Evolutionary conservation across 1,139 yeast genomes (phyloP), one percentile per base, ranked within the genome.

Genomic region (Martiniozyma asiatica): DNA sequence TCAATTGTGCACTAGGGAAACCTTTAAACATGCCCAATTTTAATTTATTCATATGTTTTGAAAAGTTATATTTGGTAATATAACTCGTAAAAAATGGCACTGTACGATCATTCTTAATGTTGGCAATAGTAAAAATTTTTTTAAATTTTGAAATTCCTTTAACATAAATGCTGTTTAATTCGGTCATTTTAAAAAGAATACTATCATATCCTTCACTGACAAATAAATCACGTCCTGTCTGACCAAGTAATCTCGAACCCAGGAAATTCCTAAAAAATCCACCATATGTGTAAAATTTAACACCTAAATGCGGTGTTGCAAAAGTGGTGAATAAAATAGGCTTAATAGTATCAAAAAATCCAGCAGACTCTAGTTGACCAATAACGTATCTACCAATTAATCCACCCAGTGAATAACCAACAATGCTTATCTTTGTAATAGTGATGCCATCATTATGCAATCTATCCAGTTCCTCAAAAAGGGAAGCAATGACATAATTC

Each of bases 261-360:
- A 77, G 32, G 8, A 54, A 44, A 43, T 79, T 80, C 34, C 72
- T 68, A 35, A 66, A 56, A 8, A 63, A 35, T 13, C 39, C 36
- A 8, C 32, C 29, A 8, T 60, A 52, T 3, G 37, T 36, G 44
- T 60, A 65, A 43, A 68, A 69, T 26, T 63, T 64, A 9, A 79
- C 66, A 1, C 95, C 95, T 6, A 82, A 59, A 55, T 87, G 96
- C 1, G 97, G 97, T 2, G 94, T 76, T 2, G 96, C 96, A 59
- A 85, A 78, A 0, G 94, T 80, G 11, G 85, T 65, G 47, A 77
- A 78, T 30, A 72, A 58, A 2, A 68, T 56, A 0, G 94, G 94
- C 40, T 65, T 58, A 12, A 82, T 68, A 2, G 45, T 45, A 2
- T 72, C 65, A 42, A 82, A 82, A 37, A 75, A 63, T 0, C 64